Conservation (phyloP, 164 flowering plant genomes). For the Chimonanthus salicifolius region DNA sequence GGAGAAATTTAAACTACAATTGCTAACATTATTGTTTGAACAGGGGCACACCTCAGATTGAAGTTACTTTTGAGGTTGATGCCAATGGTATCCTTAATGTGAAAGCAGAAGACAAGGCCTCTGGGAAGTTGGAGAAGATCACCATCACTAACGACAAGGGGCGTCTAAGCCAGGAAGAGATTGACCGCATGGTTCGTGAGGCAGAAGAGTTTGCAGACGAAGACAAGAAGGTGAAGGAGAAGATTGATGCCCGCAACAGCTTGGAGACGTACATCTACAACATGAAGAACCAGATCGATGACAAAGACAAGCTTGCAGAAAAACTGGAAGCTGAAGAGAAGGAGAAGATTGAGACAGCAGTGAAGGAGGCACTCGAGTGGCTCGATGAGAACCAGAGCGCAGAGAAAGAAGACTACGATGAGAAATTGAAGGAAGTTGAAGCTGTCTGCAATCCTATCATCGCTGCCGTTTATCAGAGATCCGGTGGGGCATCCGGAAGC, state of each 20-base stretch:
- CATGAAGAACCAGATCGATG: conserved; percentile 73
- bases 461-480: conserved; percentile 68
- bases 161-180: conserved; percentile 73
- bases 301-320: conserved; percentile 85
- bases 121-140: conserved; percentile 73
- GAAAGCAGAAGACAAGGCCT: conserved; percentile 75
- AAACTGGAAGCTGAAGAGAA: conserved; percentile 78
- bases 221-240: conserved; percentile 84
- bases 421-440: conserved; percentile 83
- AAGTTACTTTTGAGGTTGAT: conserved; percentile 79
- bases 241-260: conserved; percentile 73
- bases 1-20: background rate
- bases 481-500: conserved; percentile 71
- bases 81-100: conserved; percentile 82
- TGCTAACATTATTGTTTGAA: background rate
- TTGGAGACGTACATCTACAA: conserved; percentile 74
- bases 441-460: conserved; percentile 84
- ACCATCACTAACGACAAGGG: conserved; percentile 86
- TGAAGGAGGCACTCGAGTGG: conserved; percentile 82
- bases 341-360: conserved; percentile 70
- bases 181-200: conserved; percentile 78
- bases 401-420: conserved; percentile 81
- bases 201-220: conserved; percentile 93
- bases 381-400: conserved; percentile 76
- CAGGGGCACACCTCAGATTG: conserved; percentile 90